Evolutionary conservation across 768 basidiomycete genomes (phyloP).

Genomic region (Rhizopogon vinicolor): DNA sequence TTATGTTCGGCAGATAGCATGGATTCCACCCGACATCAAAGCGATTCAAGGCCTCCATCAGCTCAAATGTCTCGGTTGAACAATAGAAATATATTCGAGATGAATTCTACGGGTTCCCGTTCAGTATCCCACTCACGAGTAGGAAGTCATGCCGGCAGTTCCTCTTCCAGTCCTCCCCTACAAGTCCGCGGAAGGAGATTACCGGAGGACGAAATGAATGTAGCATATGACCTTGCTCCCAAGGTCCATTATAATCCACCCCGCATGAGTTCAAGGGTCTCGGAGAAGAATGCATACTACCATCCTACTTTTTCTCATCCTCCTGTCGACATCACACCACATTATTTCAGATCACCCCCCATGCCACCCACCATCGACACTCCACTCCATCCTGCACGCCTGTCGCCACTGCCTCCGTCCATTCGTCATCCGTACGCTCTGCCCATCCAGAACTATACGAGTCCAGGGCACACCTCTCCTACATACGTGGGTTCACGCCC

Average conservation of each 20-base stretch:
- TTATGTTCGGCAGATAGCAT: constrained; percentile 17
- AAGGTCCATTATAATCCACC: background rate
- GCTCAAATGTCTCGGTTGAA: constrained; percentile 30
- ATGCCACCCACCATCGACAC: constrained; percentile 7
- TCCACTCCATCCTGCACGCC: constrained; percentile 14
- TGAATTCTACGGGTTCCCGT: constrained; percentile 21
- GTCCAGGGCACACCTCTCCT: constrained; percentile 20
- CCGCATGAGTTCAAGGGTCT: background rate
- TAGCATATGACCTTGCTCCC: constrained; percentile 11
- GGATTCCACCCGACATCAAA: constrained; percentile 24
- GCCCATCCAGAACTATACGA: constrained; percentile 9
- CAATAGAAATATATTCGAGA: constrained; percentile 30
- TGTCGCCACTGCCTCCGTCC: constrained; percentile 16
- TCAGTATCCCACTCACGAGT: constrained; percentile 40
- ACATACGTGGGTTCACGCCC: constrained; percentile 14
- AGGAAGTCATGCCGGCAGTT: constrained; percentile 42
- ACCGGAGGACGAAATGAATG: constrained; percentile 32
- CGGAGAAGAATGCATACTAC: background rate
- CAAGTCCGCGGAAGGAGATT: constrained; percentile 36
- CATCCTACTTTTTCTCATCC: background rate
- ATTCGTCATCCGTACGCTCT: constrained; percentile 15
- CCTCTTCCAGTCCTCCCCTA: constrained; percentile 45
- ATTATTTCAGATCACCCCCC: background rate
- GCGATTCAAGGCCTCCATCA: constrained; percentile 26
- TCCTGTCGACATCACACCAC: background rate